Base-by-base conservation (phyloP, 2,329 filamentous ascomycete genomes). In the Lasiodiplodia sp. region DNA sequence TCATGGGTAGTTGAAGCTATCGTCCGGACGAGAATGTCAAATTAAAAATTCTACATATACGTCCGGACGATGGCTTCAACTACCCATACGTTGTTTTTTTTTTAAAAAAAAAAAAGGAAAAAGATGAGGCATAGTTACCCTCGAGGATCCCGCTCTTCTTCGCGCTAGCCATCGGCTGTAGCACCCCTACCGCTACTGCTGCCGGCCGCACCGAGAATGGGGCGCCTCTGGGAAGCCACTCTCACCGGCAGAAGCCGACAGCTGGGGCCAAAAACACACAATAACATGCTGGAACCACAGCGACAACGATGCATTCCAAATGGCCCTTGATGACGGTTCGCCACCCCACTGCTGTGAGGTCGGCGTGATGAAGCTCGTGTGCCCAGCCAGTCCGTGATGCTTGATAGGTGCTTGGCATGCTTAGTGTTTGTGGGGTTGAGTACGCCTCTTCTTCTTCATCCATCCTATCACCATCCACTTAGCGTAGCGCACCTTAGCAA, bases 371-470 rank as follows among this genome's bases (percentile, higher is more conserved):
- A 34, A 21, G 58, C 25, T 49, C 12, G 21, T n/a, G 21, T 49
- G 58, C 58, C 58, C 18, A 63, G 40, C 16, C n/a, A 18, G 37
- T n/a, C n/a, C n/a, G 47, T 31, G 28, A 25, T 38, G 47, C 44
- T 52, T 52, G 44, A 64, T 38, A 28, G 60, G 28, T 38, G 60
- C 60, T 64, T 64, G 60, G 47, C 21, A 28, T n/a, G 47, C 60
- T 64, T 64, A 64, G 44, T 28, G 18, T 64, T 64, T 64, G 28
- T 52, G 60, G 44, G 44, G 60, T 64, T 52, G 47, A 52, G 21
- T 23, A 62, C 14, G 21, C 57, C n/a, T 31, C 38, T 14, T 10
- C 57, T 4, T 4, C 44, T 2, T 21, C 44, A 47, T 49, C 40
- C 25, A 23, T 37, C 23, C 23, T 16, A 62, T 62, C 16, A 16